Percentiles rank a stretch among this genome's conserved stretches.
Evolutionary conservation across 208 protist genomes (phyloP).

Genomic region (Acanthamoeba sp.): DNA sequence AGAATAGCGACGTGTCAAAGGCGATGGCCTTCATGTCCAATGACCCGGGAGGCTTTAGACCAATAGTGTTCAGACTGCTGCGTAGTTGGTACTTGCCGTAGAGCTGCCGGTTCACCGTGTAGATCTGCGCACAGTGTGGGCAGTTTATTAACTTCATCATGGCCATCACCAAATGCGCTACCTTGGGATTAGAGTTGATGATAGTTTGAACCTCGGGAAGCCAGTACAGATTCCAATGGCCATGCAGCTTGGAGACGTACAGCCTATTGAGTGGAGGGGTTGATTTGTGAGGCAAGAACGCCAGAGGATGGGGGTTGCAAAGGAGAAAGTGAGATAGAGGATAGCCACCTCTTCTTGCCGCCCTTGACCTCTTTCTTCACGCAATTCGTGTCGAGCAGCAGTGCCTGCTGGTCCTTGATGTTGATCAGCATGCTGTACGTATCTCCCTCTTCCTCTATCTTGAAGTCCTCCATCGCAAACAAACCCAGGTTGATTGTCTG

Average conservation of each 20-base stretch:
- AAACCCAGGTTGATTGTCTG: constrained; percentile 6
- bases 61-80: not conserved
- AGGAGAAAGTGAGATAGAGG: no score
- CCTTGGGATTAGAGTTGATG: constrained; percentile 5
- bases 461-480: not conserved
- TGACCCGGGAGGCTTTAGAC: not conserved
- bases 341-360: not conserved
- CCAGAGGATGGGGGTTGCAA: not conserved
- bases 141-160: not conserved
- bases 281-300: not conserved
- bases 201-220: constrained; percentile 16
- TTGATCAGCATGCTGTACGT: not conserved
- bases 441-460: not conserved
- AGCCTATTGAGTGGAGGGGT: not conserved
- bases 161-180: not conserved
- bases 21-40: not conserved
- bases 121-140: not conserved
- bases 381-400: not conserved
- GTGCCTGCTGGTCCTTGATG: not conserved
- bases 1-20: not conserved
- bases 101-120: not conserved
- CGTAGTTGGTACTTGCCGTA: constrained; percentile 2
- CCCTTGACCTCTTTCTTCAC: not conserved
- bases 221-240: constrained; percentile 45
- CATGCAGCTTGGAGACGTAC: not conserved